Evolutionary conservation across 768 basidiomycete species (phyloP).

Genomic region (Psilocybe cyanescens): DNA sequence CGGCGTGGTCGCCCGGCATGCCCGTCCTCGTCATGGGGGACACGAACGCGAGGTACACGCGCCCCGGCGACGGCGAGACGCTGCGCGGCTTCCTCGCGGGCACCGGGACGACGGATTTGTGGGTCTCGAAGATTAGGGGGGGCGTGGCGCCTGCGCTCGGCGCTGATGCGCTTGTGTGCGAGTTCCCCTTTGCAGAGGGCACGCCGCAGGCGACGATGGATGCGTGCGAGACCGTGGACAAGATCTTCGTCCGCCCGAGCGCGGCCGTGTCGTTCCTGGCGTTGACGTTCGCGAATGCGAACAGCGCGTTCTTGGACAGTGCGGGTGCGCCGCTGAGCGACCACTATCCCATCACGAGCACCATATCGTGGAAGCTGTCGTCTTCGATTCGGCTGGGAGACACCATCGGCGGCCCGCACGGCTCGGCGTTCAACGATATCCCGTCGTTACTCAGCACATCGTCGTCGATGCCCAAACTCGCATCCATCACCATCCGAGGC

Average conservation of each 20-base stretch:
- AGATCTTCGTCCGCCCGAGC: slow-evolving; percentile 34
- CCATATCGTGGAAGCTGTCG: slow-evolving; percentile 33
- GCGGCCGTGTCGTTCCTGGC: slow-evolving; percentile 24
- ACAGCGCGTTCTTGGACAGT: slow-evolving; percentile 32
- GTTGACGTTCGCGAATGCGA: slow-evolving; percentile 33
- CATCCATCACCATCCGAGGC: slow-evolving; percentile 34
- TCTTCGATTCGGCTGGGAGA: slow-evolving; percentile 34
- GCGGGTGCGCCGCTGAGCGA: slow-evolving; percentile 36
- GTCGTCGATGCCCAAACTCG: slow-evolving; percentile 25
- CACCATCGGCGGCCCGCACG: slow-evolving; percentile 36
- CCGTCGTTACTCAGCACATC: slow-evolving; percentile 19
- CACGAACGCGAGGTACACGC: slow-evolving; percentile 41
- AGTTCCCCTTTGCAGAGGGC: slow-evolving; percentile 33
- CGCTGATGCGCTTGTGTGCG: slow-evolving; percentile 30
- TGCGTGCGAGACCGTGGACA: slow-evolving; percentile 43
- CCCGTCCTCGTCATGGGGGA: slow-evolving; percentile 41
- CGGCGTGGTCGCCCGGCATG: slow-evolving; percentile 34
- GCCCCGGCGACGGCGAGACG: slow-evolving; percentile 30
- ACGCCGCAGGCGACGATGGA: slow-evolving; percentile 29
- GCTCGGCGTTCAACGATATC: slow-evolving; percentile 35
- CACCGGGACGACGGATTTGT: slow-evolving; percentile 31
- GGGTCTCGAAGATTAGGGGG: slow-evolving; percentile 31
- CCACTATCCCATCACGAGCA: slow-evolving; percentile 37
- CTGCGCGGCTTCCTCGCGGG: slow-evolving; percentile 25
- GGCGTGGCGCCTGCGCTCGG: slow-evolving; percentile 32